Evolutionary conservation across 1,284 basidiomycete genomes (phyloP), one percentile per base, ranked within the genome.

Genomic region (Naganishia liquefaciens): DNA sequence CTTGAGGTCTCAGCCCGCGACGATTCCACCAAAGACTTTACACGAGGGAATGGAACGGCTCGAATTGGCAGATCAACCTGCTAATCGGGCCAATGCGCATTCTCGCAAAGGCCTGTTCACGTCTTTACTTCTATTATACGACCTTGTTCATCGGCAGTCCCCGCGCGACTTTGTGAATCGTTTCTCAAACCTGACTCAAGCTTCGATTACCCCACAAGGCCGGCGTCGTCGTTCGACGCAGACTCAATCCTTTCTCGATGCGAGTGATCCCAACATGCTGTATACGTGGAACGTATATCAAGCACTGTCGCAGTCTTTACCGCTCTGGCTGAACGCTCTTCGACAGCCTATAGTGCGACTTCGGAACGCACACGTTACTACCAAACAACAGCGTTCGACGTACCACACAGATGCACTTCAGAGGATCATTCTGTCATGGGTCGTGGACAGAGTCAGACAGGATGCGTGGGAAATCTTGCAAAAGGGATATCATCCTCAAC

Each of bases 81-180:
- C 33, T 5, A 19, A 50, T 15, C 19, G 46, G 2, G 40, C 13
- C 21, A 13, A 30, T 21, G 27, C 19, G 44, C 30, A 23, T 17
- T 11, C 46, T 25, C 42, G 62, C 15, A 53, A 37, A 44, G 52
- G 44, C 6, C 42, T 63, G 5, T 63, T 54, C 28, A 54, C 52
- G n/a, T 63, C 62, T 28, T 33, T 63, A 6, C 44, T 63, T 27
- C 46, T 63, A n/a, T 43, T 63, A 10, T 63, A 63, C 52, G 51
- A 63, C 28, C 28, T 63, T 11, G n/a, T 44, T 25, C 47, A 63
- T 17, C 52, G 51, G n/a, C 51, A 54, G 28, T 63, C 62, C 33
- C 62, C 13, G 30, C 25, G 44, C n/a, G 62, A 53, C 33, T 63
- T 63, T 40, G 37, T 46, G 37, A 54, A 33, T 19, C 39, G 53